Percentiles rank a stretch among this genome's conserved stretches.
Evolutionary conservation across 164 flowering plant genomes (phyloP).

Genomic region (Stephania japonica): DNA sequence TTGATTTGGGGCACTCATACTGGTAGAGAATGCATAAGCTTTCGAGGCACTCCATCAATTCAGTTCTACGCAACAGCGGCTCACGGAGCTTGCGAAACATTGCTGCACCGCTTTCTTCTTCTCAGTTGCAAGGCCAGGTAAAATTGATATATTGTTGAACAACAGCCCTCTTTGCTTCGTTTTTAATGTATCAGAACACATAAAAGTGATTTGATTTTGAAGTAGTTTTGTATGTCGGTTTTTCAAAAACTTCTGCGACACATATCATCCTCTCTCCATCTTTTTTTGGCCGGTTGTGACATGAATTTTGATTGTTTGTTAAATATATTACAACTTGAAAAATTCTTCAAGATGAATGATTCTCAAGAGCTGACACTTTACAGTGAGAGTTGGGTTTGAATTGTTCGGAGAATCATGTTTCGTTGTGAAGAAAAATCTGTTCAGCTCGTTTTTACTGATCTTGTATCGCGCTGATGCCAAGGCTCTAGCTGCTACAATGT

Average conservation of each 20-base stretch:
- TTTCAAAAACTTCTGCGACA: too few species aligned
- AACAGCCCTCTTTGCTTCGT: not conserved
- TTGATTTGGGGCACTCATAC: not conserved
- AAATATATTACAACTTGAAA: not conserved
- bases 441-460: not conserved
- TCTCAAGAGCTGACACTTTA: not conserved
- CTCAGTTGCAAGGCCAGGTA: conserved; percentile 29
- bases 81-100: conserved; percentile 22
- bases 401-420: not conserved
- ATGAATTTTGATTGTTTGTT: not conserved
- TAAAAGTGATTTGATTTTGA: not conserved
- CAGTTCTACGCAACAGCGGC: conserved; percentile 33
- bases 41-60: conserved; percentile 43
- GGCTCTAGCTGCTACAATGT: too few species aligned
- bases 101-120: conserved; percentile 26
- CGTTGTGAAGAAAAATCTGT: not conserved
- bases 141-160: not conserved
- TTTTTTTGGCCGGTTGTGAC: not conserved
- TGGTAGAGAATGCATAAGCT: conserved; percentile 46
- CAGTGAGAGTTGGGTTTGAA: not conserved
- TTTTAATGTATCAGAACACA: not conserved
- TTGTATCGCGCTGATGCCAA: not conserved
- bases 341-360: not conserved
- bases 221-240: not conserved
- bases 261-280: not conserved